Conservation (phyloP, 192 early-diverging fungal species). For the Nowakowskiella sp. region DNA sequence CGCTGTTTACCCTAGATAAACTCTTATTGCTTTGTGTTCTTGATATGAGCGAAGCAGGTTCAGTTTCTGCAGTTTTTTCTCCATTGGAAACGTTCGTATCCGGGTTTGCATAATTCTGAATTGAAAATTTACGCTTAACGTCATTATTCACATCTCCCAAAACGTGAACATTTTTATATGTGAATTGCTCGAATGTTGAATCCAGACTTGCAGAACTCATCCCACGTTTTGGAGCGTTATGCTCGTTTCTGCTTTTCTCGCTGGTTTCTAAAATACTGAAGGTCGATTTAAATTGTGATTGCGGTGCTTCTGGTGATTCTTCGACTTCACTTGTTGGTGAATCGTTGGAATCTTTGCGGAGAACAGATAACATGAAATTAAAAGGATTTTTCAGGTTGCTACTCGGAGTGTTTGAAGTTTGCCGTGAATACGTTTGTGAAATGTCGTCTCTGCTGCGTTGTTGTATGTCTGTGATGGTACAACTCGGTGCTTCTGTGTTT, state of each 20-base stretch:
- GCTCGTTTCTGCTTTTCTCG: background rate
- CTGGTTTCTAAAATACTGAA: background rate
- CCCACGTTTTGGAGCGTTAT: background rate
- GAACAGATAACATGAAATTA: background rate
- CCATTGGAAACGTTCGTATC: no score
- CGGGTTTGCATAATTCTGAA: no score
- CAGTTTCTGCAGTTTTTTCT: no score
- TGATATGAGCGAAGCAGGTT: no score
- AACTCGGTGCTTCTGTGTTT: background rate
- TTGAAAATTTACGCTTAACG: background rate
- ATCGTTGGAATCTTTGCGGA: background rate
- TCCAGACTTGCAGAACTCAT: slow-evolving; percentile 11
- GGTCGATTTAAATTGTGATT: background rate
- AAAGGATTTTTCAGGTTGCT: background rate
- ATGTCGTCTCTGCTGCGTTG: background rate
- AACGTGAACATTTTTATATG: slow-evolving; percentile 35
- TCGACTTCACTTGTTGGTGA: background rate
- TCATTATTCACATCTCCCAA: slow-evolving; percentile 21
- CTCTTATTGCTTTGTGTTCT: no score
- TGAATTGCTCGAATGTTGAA: slow-evolving; percentile 35
- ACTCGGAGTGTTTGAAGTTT: background rate
- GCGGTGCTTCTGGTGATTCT: background rate
- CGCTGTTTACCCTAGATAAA: no score
- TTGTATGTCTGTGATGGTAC: background rate
- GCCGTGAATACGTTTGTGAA: background rate